Evolutionary conservation across 306 rosid species (phyloP), one percentile per base, ranked within the genome.

Genomic region (Carpinus fangiana): DNA sequence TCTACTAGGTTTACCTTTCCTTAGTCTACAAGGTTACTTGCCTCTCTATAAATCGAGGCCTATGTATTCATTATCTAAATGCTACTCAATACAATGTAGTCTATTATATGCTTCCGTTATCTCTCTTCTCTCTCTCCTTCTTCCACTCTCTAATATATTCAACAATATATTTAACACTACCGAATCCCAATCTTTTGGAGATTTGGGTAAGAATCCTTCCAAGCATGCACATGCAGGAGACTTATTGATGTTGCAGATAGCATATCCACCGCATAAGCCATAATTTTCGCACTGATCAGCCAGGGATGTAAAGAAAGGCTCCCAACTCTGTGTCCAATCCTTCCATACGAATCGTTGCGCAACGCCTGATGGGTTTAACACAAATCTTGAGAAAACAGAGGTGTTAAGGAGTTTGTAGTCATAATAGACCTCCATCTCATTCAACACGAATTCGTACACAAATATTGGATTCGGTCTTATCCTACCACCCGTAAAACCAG

Each of bases 331-430:
- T 57, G 53, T 57, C 31, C 18, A 0, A 72, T 8, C 4, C 17
- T 41, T 54, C 88, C 82, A 85, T 3, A 31, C 12, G 4, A 72
- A 79, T 18, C 86, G 84, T 21, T 82, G 86, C 3, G 43, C 45
- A 9, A 66, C 0, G 0, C 76, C 85, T 3, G 81, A 47, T 3
- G 53, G 34, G 0, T 18, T 76, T 18, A 82, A 2, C 75, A 52
- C 7, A 34, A 36, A 55, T 67, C 82, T 72, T 0, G 86, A 26
- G 46, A 85, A 36, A 59, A 46, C 5, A 0, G 76, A 76, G 4
- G 3, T 26, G 36, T 75, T 73, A 26, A 18, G 9, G 0, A 74
- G 72, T 11, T 72, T 73, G 50, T 45, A 79, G 3, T 18, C 34
- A 17, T 12, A 79, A 21, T 12, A 52, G 55, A 76, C 45, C 4